Percentiles rank a stretch among this genome's conserved stretches.
Conservation (phyloP, 1,139 yeast species). For the Petasospora fabianii region DNA sequence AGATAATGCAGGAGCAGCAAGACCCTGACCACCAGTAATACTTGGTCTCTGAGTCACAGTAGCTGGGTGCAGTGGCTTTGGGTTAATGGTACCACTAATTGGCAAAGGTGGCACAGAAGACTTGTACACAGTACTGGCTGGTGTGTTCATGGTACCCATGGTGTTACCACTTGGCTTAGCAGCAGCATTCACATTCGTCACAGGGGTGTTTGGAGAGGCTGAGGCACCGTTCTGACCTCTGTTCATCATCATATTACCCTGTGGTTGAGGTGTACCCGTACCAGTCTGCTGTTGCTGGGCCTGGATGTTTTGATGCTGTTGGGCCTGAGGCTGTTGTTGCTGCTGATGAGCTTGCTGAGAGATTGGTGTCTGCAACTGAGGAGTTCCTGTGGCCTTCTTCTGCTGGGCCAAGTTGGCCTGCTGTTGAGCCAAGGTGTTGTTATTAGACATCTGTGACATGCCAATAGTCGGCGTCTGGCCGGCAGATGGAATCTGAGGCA, state of each 20-base stretch:
- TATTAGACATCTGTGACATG: slow-evolving; percentile 7
- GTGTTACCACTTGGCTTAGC: slow-evolving; percentile 30
- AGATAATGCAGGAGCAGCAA: slow-evolving; percentile 58
- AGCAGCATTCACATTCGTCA: slow-evolving; percentile 41
- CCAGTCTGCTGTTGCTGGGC: slow-evolving; percentile 21
- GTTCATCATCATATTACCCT: slow-evolving; percentile 8
- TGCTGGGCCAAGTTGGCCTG: slow-evolving; percentile 17
- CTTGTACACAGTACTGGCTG: slow-evolving; percentile 51
- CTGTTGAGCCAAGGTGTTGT: too few species aligned
- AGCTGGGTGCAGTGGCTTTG: slow-evolving; percentile 61
- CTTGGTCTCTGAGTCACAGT: slow-evolving; percentile 72
- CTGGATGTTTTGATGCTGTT: slow-evolving; percentile 10
- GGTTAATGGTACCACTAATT: slow-evolving; percentile 63
- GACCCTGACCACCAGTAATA: slow-evolving; percentile 80
- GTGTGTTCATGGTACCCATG: slow-evolving; percentile 24
- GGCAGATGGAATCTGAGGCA: slow-evolving; percentile 11
- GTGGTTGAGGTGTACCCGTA: slow-evolving; percentile 20
- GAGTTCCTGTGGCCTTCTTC: too few species aligned
- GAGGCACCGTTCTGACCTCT: slow-evolving; percentile 20
- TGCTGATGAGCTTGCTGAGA: slow-evolving; percentile 2
- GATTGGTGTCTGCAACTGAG: not conserved
- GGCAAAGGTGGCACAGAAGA: slow-evolving; percentile 71
- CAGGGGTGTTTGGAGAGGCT: slow-evolving; percentile 28
- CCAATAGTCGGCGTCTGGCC: slow-evolving; percentile 6
- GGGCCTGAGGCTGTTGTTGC: slow-evolving; percentile 9